phyloP scores from a whole-genome alignment of 2,329 filamentous ascomycete species.

The Lasiodiplodia citricola region DNA sequence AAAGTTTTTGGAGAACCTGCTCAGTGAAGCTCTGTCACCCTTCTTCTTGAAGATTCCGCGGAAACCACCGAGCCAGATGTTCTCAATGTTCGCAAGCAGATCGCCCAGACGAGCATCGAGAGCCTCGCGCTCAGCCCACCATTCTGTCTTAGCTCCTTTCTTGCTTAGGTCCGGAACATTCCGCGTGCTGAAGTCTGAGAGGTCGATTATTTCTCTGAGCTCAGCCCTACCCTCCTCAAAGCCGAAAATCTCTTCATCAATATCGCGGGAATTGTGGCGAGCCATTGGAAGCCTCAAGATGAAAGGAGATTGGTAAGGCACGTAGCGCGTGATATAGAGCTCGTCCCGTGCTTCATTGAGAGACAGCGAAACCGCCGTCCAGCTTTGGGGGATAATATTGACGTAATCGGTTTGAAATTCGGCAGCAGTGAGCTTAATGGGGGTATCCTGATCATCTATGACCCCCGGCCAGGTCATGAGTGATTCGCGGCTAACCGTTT shows the following conservation, averaged over 20 bases:
- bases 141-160: conserved; percentile 77
- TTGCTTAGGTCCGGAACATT: conserved; percentile 71
- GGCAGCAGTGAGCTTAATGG: conserved; percentile 46
- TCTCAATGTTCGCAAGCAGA: conserved; percentile 84
- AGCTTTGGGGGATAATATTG: conserved; percentile 79
- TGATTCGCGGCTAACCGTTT: conserved; percentile 43
- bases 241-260: conserved; percentile 79
- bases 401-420: conserved; percentile 80
- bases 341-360: conserved; percentile 83
- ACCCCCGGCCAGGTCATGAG: conserved; percentile 48
- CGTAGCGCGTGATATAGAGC: conserved; percentile 85
- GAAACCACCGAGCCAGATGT: conserved; percentile 94
- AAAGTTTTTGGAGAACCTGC: conserved; percentile 78
- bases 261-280: conserved; percentile 78
- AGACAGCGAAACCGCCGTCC: conserved; percentile 86
- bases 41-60: conserved; percentile 84
- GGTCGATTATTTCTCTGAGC: conserved; percentile 79
- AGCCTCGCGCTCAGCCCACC: conserved; percentile 86
- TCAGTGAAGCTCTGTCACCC: conserved; percentile 67
- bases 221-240: conserved; percentile 82
- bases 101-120: conserved; percentile 79
- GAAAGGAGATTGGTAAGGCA: conserved; percentile 77
- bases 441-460: conserved; percentile 34
- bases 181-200: conserved; percentile 85
- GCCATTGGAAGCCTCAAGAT: conserved; percentile 85